These are phyloP conservation scores for Apophysomyces trapeziformis DNA, from an alignment of 371 early-diverging fungal genomes.

Conservation along the genomic window DNA sequence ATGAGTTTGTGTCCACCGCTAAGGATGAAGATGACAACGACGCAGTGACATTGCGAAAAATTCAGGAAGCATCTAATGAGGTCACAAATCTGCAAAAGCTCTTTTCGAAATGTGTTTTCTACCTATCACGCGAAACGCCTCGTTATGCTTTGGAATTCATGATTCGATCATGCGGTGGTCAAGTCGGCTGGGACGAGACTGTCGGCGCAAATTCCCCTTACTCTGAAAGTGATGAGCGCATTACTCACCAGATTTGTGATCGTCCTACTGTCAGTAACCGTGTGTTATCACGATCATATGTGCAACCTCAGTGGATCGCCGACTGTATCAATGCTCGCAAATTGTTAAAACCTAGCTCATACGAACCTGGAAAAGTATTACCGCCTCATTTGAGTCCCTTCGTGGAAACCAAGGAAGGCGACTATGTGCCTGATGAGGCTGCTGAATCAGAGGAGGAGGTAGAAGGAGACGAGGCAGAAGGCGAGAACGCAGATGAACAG, in stretches of 20 bases:
- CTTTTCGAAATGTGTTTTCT: constrained; percentile 83
- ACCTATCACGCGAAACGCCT: constrained; percentile 94
- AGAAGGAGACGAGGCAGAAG: constrained; percentile 44
- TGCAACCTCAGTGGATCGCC: constrained; percentile 99
- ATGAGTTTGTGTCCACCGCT: constrained; percentile 54
- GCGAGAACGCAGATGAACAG: constrained; percentile 35
- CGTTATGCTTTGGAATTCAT: constrained; percentile 92
- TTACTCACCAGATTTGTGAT: constrained; percentile 91
- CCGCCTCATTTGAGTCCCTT: constrained; percentile 97
- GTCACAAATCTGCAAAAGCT: constrained; percentile 62
- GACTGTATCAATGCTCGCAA: constrained; percentile 90
- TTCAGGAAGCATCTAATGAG: constrained; percentile 61
- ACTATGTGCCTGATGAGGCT: constrained; percentile 78
- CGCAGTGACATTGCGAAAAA: constrained; percentile 57
- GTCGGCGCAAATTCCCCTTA: constrained; percentile 83
- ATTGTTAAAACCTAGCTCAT: constrained; percentile 70
- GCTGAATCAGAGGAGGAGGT: constrained; percentile 52
- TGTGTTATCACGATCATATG: constrained; percentile 76
- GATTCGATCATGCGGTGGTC: constrained; percentile 86
- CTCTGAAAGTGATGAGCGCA: constrained; percentile 74
- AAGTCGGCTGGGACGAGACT: constrained; percentile 88
- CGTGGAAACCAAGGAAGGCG: constrained; percentile 83
- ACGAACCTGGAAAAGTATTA: constrained; percentile 81
- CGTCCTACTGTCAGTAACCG: constrained; percentile 75
- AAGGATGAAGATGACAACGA: constrained; percentile 38